Evolutionary conservation across 1,284 basidiomycete species (phyloP), one percentile per base, ranked within the genome.

Genomic region (Puccinia triticina): DNA sequence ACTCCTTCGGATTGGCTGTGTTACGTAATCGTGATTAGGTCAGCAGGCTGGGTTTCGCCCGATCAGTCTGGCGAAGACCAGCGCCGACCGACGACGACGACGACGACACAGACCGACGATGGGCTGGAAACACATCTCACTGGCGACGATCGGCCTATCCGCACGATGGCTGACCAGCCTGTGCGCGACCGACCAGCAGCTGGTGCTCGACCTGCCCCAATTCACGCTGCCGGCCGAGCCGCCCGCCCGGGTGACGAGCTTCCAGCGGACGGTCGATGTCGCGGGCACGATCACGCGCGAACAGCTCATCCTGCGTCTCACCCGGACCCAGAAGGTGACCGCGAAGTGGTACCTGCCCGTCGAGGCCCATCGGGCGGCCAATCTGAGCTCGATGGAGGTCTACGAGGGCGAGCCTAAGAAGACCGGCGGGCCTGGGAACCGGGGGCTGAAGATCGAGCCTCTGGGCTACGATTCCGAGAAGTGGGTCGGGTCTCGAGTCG

Each of bases 211-310:
- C 46, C 57, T 75, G 18, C 71, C 72, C 53, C 32, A 64, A 43
- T 81, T 72, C 67, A 43, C 21, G 2, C 18, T 72, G 16, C 53
- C 77, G 72, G 48, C 79, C n/a, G 50, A n/a, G 23, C 21, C 40
- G 2, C 73, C 73, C 1, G 57, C 37, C 46, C 71, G 50, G 21
- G 61, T 82, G 26, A 73, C 69, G 8, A 82, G 29, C 37, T 75
- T 48, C n/a, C 53, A 32, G 21, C 50, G 79, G 29, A 82, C 71
- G 29, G 75, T 82, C 57, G 71, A 75, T 29, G 46, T 75, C 23
- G 57, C 55, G 18, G 79, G 79, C 26, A 53, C 23, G 7, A 82
- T 82, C 43, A 82, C 79, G n/a, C 71, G 79, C 4, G 79, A 82
- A 53, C 69, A 74, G 72, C 57, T 46, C 59, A 43, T 82, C 11